phyloP scores from a whole-genome alignment of 305 asterid species.

The Andrographis paniculata region DNA sequence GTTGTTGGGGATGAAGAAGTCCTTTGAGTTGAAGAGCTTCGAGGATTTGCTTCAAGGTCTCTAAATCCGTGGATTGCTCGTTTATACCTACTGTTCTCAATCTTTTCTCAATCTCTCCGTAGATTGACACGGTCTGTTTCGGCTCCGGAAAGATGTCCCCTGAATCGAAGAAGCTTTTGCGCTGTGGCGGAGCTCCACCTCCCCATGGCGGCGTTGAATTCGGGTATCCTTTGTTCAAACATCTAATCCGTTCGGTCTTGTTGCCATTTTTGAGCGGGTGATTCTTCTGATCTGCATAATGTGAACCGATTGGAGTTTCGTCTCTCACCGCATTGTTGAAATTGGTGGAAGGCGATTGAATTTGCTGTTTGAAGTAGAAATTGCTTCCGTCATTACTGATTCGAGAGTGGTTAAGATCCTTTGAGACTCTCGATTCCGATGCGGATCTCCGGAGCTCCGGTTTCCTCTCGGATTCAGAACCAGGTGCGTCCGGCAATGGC shows the following conservation, averaged over 20 bases:
- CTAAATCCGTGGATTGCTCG: slow-evolving; percentile 72
- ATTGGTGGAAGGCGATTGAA: slow-evolving; percentile 18
- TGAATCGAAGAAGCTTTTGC: slow-evolving; percentile 54
- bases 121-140: slow-evolving; percentile 35
- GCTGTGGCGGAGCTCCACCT: slow-evolving; percentile 34
- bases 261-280: slow-evolving; percentile 17
- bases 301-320: slow-evolving; percentile 10
- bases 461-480: slow-evolving; percentile 24
- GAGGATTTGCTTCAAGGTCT: slow-evolving; percentile 77
- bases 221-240: slow-evolving; percentile 28
- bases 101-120: slow-evolving; percentile 63
- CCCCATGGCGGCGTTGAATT: slow-evolving; percentile 37
- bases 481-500: slow-evolving; percentile 40
- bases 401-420: slow-evolving; percentile 54
- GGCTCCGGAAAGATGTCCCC: slow-evolving; percentile 80
- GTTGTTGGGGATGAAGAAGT: slow-evolving; percentile 55
- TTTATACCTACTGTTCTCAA: slow-evolving; percentile 56
- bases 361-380: slow-evolving; percentile 22
- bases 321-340: slow-evolving; percentile 17
- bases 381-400: slow-evolving; percentile 29
- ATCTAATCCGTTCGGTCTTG: slow-evolving; percentile 17
- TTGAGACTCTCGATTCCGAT: slow-evolving; percentile 78
- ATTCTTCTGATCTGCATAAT: slow-evolving; percentile 28
- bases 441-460: slow-evolving; percentile 84
- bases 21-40: slow-evolving; percentile 94